These are phyloP conservation scores for Pistacia vera DNA, from an alignment of 345 rosid genomes.

Conservation along the genomic window DNA sequence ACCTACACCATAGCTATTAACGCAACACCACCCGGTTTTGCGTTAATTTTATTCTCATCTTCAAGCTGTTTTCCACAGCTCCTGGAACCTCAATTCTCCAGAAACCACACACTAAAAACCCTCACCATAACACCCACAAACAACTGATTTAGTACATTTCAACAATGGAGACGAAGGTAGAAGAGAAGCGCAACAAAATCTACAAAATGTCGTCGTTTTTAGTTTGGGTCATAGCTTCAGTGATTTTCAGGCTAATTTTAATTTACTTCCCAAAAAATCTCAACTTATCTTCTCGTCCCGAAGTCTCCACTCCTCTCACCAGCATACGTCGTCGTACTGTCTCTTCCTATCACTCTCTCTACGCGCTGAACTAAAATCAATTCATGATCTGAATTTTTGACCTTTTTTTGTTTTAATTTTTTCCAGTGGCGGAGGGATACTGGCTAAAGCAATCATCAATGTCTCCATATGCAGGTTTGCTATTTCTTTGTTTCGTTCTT, in stretches of 20 bases:
- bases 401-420: neutral
- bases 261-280: slow-evolving; percentile 62
- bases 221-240: slow-evolving; percentile 53
- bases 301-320: slow-evolving; percentile 94
- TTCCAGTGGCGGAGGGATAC: slow-evolving; percentile 91
- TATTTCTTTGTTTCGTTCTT: neutral
- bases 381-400: neutral
- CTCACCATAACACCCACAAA: no score
- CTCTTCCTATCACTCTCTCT: slow-evolving; percentile 10
- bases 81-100: no score
- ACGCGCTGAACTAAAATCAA: neutral
- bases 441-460: slow-evolving; percentile 90
- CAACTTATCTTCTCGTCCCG: slow-evolving; percentile 83
- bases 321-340: slow-evolving; percentile 87
- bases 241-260: slow-evolving; percentile 50
- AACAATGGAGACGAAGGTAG: slow-evolving; percentile 27
- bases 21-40: no score
- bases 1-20: no score
- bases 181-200: slow-evolving; percentile 19
- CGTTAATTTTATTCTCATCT: no score
- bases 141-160: no score
- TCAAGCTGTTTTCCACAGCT: no score
- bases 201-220: slow-evolving; percentile 39
- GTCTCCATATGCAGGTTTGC: slow-evolving; percentile 91
- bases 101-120: no score